Percentiles rank a stretch among this genome's conserved stretches.
Conservation (phyloP, 2,329 filamentous ascomycete species). For the Harringtonia lauricola region DNA sequence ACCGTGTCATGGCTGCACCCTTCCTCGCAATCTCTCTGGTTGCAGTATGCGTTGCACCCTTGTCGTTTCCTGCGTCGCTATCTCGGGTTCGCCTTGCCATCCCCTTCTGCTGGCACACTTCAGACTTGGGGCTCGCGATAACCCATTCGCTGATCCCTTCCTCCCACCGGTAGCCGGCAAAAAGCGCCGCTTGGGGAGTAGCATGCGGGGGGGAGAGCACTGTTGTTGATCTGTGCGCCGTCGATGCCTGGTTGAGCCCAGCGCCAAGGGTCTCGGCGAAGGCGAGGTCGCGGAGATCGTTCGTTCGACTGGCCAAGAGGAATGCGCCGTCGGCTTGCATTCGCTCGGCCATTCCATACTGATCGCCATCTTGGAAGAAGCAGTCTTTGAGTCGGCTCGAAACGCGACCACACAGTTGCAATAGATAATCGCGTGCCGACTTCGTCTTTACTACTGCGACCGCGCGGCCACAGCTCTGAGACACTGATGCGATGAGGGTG, state of each 20-base stretch:
- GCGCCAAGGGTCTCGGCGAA: constrained; percentile 35
- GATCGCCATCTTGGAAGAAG: constrained; percentile 9
- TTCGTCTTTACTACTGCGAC: constrained; percentile 8
- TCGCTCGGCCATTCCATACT: constrained; percentile 20
- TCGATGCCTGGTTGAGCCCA: background rate
- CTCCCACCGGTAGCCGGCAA: constrained; percentile 22
- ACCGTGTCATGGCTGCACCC: too few relatives aligned
- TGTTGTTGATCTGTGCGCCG: too few relatives aligned
- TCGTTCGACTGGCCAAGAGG: constrained; percentile 38
- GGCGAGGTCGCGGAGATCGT: constrained; percentile 39
- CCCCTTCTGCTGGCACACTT: background rate
- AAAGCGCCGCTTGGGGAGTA: constrained; percentile 2
- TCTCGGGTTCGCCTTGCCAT: too few relatives aligned
- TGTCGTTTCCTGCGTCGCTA: background rate
- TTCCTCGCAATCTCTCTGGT: background rate
- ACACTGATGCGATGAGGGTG: constrained; percentile 31
- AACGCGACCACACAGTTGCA: constrained; percentile 29
- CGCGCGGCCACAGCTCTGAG: constrained; percentile 34
- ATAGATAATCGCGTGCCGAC: constrained; percentile 26
- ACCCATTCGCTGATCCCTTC: constrained; percentile 28
- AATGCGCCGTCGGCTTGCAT: constrained; percentile 38
- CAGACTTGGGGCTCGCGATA: constrained; percentile 9
- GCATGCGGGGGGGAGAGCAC: background rate
- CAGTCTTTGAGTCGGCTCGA: constrained; percentile 9
- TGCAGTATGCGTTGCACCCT: background rate